Evolutionary conservation across 108 stramenopile species (phyloP), one percentile per base, ranked within the genome.

Genomic region (Cyclotella kingstonii): DNA sequence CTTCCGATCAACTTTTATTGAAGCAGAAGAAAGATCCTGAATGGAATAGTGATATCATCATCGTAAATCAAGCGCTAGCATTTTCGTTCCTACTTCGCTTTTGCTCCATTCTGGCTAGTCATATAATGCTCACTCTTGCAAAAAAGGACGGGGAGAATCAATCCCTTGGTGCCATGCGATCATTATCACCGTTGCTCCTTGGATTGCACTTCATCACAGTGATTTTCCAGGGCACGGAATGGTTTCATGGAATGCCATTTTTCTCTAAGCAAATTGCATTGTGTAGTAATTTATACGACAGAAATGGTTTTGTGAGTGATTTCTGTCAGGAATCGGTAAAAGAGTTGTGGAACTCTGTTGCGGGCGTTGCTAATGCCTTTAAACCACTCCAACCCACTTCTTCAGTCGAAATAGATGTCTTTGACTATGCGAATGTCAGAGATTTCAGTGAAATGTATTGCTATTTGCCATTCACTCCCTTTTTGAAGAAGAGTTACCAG

Each of bases 21-120:
- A 60, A 44, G 28, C 44, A 30, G 2, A 11, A 11, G 0, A 63
- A 49, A 46, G 56, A 59, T 23, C 22, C 63, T 0, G 27, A 28
- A 14, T 53, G 50, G 57, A 52, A 65, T 27, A 25, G 35, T 27
- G 63, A 36, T 11, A 43, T 60, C 45, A 29, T 73, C 23, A 60
- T 65, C 50, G 45, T 58, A 15, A 65, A 65, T 43, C 63, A 73
- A 14, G 72, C 72, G 0, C 19, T 73, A 50, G 63, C 72, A 1
- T 73, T 73, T 46, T 65, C 63, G 26, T 73, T 73, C 19, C 39
- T 64, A 22, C 38, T 73, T 7, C 40, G 72, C 22, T 73, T 73
- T 40, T 54, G 63, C 15, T 29, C 63, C 28, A 10, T 60, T n/a
- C 19, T 73, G 41, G 63, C 58, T 28, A 60, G 60, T 1, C 27